Evolutionary conservation across 768 basidiomycete genomes (phyloP).

Genomic region (Podaxis sp.): DNA sequence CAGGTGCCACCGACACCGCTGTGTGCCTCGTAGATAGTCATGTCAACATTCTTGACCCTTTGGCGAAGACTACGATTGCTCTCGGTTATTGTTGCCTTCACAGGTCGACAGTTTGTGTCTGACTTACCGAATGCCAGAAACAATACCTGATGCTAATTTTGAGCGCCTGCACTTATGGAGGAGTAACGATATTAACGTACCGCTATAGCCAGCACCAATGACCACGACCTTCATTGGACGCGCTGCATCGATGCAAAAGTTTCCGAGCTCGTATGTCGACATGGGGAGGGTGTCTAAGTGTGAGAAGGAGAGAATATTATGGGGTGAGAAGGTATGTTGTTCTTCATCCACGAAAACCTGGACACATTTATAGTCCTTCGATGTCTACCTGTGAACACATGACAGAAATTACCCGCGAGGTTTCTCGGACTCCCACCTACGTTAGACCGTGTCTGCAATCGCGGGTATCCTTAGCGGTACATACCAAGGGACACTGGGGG

Average conservation of each 20-base stretch:
- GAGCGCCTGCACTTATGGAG: background rate
- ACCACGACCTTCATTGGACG: slow-evolving; percentile 50
- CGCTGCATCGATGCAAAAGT: slow-evolving; percentile 48
- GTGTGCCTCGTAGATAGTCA: slow-evolving; percentile 58
- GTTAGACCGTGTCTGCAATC: background rate
- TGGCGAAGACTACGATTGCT: slow-evolving; percentile 42
- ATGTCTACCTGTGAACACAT: background rate
- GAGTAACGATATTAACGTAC: slow-evolving; percentile 21
- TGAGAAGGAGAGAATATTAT: background rate
- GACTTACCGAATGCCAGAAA: slow-evolving; percentile 49
- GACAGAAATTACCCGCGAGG: background rate
- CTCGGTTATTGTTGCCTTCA: background rate
- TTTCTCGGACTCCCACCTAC: background rate
- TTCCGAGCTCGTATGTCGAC: slow-evolving; percentile 22
- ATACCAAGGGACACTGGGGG: background rate
- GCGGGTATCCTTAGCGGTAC: background rate
- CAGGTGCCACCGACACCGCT: slow-evolving; percentile 61
- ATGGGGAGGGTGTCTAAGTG: background rate
- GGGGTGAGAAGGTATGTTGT: slow-evolving; percentile 14
- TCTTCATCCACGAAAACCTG: background rate
- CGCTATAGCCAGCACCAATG: slow-evolving; percentile 58
- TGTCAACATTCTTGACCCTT: slow-evolving; percentile 45
- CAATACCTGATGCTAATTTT: slow-evolving; percentile 32
- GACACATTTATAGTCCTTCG: background rate
- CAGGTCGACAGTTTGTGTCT: background rate